Evolutionary conservation across 768 basidiomycete species (phyloP).

Genomic region (Boletellus emodensis): DNA sequence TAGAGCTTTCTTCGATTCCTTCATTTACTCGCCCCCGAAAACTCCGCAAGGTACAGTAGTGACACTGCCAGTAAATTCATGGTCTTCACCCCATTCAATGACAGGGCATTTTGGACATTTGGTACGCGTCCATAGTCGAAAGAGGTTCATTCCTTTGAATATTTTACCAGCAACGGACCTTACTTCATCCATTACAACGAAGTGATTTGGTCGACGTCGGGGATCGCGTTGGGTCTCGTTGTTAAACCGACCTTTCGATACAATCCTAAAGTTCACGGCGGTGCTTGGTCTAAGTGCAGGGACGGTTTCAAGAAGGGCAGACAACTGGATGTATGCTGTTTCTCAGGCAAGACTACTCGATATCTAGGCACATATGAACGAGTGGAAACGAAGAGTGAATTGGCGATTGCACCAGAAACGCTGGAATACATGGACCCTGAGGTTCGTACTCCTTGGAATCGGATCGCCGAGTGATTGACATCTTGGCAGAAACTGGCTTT

Average conservation of each 20-base stretch:
- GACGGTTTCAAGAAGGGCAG: constrained; percentile 9
- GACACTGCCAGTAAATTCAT: background rate
- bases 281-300: constrained; percentile 15
- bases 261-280: constrained; percentile 19
- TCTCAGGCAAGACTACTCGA: background rate
- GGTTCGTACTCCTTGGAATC: constrained; percentile 5
- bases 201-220: constrained; percentile 20
- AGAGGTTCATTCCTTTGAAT: background rate
- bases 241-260: constrained; percentile 24
- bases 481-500: constrained; percentile 16
- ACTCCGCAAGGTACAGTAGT: constrained; percentile 17
- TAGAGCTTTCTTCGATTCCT: constrained; percentile 6
- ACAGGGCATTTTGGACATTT: constrained; percentile 3
- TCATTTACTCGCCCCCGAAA: background rate
- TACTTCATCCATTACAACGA: constrained; percentile 13
- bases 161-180: constrained; percentile 7
- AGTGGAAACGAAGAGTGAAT: constrained; percentile 4
- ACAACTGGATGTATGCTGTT: constrained; percentile 20
- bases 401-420: constrained; percentile 12
- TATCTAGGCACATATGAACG: constrained; percentile 30
- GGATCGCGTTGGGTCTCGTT: constrained; percentile 25
- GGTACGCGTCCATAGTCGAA: constrained; percentile 7
- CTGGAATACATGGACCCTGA: constrained; percentile 8
- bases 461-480: background rate
- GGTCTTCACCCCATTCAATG: background rate